A percentile compares a stretch with the other conserved stretches of the same genome.
These are phyloP conservation scores for Drechslerella coelobrocha DNA, from an alignment of 2,329 filamentous ascomycete genomes.

Conservation along the genomic window DNA sequence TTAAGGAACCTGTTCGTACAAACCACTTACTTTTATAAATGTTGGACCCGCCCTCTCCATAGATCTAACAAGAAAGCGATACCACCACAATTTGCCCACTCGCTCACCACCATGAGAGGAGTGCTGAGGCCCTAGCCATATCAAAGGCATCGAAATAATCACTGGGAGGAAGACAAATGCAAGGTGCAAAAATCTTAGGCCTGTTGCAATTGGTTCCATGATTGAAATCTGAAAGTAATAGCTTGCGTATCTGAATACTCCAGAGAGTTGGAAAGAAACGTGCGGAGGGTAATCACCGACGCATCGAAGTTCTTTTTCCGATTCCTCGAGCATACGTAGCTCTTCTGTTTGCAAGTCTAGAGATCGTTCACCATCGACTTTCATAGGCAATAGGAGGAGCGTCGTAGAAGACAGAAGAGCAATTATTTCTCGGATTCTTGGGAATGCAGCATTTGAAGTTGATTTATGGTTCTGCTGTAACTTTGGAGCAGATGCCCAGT, in stretches of 20 bases:
- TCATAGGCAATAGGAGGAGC: neutral
- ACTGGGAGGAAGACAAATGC: constrained; percentile 90
- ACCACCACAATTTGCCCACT: constrained; percentile 91
- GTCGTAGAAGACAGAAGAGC: constrained; percentile 6
- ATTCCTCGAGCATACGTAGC: constrained; percentile 23
- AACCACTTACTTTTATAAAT: constrained; percentile 81
- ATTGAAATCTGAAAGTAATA: constrained; percentile 55
- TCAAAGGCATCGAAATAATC: constrained; percentile 75
- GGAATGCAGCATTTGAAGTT: neutral
- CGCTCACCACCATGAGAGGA: constrained; percentile 74
- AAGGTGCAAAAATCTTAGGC: constrained; percentile 84
- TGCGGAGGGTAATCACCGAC: neutral
- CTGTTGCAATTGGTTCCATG: constrained; percentile 81
- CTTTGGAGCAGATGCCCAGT: neutral
- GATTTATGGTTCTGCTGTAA: neutral
- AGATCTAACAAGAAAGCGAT: constrained; percentile 78
- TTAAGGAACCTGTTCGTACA: neutral
- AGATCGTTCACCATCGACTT: neutral
- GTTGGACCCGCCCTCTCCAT: constrained; percentile 95
- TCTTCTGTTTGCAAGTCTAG: constrained; percentile 20
- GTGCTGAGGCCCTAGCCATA: constrained; percentile 76
- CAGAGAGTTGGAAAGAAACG: neutral
- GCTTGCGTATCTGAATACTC: constrained; percentile 55
- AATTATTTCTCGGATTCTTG: neutral
- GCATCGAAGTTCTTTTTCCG: constrained; percentile 10